A percentile compares a stretch with the other conserved stretches of the same genome.
phyloP scores from a whole-genome alignment of 768 basidiomycete genomes.

The Kwoniella sp. region DNA sequence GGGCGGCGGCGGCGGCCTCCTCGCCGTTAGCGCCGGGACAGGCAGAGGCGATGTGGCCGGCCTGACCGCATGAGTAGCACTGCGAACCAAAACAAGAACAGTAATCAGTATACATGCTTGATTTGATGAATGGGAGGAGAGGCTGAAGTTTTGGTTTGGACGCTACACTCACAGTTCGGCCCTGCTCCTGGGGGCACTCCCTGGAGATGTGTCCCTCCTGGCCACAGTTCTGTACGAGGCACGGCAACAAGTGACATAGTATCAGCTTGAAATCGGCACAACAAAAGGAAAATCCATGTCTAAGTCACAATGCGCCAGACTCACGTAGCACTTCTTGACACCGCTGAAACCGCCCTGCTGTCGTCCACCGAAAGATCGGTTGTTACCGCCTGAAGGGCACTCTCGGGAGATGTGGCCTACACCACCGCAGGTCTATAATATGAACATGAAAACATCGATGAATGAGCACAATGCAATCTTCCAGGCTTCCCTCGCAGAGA shows the following conservation, averaged over 20 bases:
- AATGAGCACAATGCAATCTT: constrained; percentile 1
- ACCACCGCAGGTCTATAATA: constrained; percentile 55
- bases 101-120: neutral
- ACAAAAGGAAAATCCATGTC: neutral
- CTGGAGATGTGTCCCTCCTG: constrained; percentile 56
- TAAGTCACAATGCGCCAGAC: no score
- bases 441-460: neutral
- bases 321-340: constrained; percentile 55
- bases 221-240: constrained; percentile 54
- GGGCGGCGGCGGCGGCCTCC: constrained; percentile 12
- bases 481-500: neutral
- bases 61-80: constrained; percentile 51
- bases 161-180: constrained; percentile 38
- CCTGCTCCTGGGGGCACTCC: constrained; percentile 53
- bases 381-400: constrained; percentile 50
- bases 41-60: constrained; percentile 54
- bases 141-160: no score
- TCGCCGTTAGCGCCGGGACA: constrained; percentile 44
- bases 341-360: constrained; percentile 40
- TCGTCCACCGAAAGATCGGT: constrained; percentile 32
- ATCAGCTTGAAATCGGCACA: neutral
- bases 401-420: constrained; percentile 56
- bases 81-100: constrained; percentile 4
- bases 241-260: no score
- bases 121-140: neutral